Conservation (phyloP, 495 filamentous ascomycete species). For the Lophiotrema nucula region DNA sequence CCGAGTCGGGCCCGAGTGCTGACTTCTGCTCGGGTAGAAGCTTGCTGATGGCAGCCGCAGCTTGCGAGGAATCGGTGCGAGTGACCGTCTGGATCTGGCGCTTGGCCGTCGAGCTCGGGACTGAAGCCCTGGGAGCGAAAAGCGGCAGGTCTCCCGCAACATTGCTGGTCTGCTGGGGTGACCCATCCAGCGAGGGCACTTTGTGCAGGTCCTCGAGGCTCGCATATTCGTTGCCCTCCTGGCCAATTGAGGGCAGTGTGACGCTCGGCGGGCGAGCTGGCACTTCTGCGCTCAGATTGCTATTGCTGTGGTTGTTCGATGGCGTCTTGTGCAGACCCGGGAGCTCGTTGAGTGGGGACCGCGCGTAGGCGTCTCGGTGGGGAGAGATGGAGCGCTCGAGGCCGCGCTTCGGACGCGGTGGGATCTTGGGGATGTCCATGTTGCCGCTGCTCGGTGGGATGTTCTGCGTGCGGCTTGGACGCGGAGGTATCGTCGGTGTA, state of each 20-base stretch:
- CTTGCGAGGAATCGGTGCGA: conserved; percentile 81
- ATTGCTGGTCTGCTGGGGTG: conserved; percentile 69
- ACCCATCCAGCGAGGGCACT: conserved; percentile 21
- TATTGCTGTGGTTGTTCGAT: conserved; percentile 39
- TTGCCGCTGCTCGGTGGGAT: conserved; percentile 39
- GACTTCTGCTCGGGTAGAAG: conserved; percentile 59
- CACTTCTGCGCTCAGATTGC: conserved; percentile 48
- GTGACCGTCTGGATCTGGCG: conserved; percentile 77
- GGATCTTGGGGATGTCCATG: conserved; percentile 55
- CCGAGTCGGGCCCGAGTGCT: conserved; percentile 5
- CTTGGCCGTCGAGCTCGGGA: conserved; percentile 75
- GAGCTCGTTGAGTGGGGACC: conserved; percentile 79
- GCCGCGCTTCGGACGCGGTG: conserved; percentile 70
- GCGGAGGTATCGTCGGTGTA: conserved; percentile 60
- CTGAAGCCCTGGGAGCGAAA: conserved; percentile 85
- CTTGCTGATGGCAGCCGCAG: conserved; percentile 76
- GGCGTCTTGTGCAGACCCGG: conserved; percentile 47
- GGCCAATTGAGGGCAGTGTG: conserved; percentile 76
- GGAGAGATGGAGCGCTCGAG: conserved; percentile 78
- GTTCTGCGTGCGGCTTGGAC: conserved; percentile 50
- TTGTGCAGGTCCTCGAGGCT: conserved; percentile 50
- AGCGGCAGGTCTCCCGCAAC: conserved; percentile 79
- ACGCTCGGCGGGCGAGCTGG: conserved; percentile 71
- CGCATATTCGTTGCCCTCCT: conserved; percentile 88
- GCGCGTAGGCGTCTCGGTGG: conserved; percentile 71